Conservation (phyloP, 2,329 filamentous ascomycete species). For the Clonostachys rhizophaga region DNA sequence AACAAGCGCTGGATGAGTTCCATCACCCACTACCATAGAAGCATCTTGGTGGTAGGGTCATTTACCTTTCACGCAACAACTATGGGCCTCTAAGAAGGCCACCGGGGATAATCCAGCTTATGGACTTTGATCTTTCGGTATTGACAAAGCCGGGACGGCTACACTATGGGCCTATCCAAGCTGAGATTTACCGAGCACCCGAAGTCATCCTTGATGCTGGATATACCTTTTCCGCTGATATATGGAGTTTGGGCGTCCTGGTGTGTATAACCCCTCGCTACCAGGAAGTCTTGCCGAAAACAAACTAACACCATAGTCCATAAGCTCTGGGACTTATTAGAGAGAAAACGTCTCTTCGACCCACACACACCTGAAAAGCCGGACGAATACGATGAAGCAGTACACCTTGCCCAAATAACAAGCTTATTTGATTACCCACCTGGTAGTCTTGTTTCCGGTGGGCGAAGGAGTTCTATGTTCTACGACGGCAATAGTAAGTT, state of each 20-base stretch:
- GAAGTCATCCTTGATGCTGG: slow-evolving; percentile 13
- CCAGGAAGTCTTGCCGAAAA: not conserved
- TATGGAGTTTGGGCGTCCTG: slow-evolving; percentile 14
- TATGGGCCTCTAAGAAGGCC: slow-evolving; percentile 7
- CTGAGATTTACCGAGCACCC: slow-evolving; percentile 9
- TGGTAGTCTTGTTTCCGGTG: no score
- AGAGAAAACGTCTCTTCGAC: not conserved
- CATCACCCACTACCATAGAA: slow-evolving; percentile 12
- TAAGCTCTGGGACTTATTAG: not conserved
- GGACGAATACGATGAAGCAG: not conserved
- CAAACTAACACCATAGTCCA: not conserved
- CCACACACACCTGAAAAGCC: not conserved
- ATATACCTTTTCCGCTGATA: slow-evolving; percentile 8
- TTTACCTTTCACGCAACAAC: slow-evolving; percentile 14
- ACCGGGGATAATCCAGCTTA: slow-evolving; percentile 9
- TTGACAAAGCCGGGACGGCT: slow-evolving; percentile 1
- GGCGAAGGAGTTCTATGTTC: no score
- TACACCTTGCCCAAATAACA: no score
- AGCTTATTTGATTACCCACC: no score
- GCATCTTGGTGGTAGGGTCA: slow-evolving; percentile 3
- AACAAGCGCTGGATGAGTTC: slow-evolving; percentile 10
- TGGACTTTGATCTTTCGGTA: slow-evolving; percentile 9
- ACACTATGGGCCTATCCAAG: slow-evolving; percentile 7
- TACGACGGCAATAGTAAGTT: no score
- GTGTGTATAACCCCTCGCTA: slow-evolving; percentile 4